phyloP scores from a whole-genome alignment of 176 grass and related monocot genomes.

The Aegilops tauschii region DNA sequence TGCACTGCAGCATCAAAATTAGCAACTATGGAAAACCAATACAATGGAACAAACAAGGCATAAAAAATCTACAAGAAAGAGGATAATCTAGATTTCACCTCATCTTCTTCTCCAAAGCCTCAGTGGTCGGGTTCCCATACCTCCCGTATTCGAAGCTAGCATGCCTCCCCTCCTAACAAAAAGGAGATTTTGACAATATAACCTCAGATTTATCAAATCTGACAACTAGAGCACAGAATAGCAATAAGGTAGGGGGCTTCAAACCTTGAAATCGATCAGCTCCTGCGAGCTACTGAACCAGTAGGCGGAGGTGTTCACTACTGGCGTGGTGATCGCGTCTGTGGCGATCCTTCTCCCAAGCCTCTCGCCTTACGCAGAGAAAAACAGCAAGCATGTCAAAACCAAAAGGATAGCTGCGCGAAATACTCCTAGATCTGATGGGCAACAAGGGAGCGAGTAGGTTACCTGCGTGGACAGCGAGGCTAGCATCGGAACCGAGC shows the following conservation, averaged over 20 bases:
- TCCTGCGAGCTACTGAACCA: slow-evolving; percentile 97
- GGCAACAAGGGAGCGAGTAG: slow-evolving; percentile 1
- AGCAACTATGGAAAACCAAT: slow-evolving; percentile 15
- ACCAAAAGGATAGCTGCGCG: not conserved
- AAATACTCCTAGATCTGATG: slow-evolving; percentile 33
- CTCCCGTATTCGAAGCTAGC: slow-evolving; percentile 93
- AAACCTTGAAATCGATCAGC: slow-evolving; percentile 97
- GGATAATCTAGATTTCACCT: slow-evolving; percentile 48
- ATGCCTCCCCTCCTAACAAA: slow-evolving; percentile 88
- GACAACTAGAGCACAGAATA: not conserved
- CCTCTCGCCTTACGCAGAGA: slow-evolving; percentile 71
- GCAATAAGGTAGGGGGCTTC: not conserved
- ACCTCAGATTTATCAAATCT: slow-evolving; percentile 24
- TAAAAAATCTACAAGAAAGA: not conserved
- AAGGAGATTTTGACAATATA: not conserved
- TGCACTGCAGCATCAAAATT: slow-evolving; percentile 57
- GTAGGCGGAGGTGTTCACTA: slow-evolving; percentile 98
- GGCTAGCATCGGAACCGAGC: slow-evolving; percentile 90
- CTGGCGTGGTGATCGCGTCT: slow-evolving; percentile 91
- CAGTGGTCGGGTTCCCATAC: slow-evolving; percentile 95
- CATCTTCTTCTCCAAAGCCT: slow-evolving; percentile 97
- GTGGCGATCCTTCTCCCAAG: slow-evolving; percentile 79
- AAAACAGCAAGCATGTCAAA: slow-evolving; percentile 16
- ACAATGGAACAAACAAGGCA: slow-evolving; percentile 1
- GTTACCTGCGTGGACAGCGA: slow-evolving; percentile 93